These are phyloP conservation scores for Sordariomycetes sp. DNA, from an alignment of 2,329 filamentous ascomycete species.

Conservation along the genomic window DNA sequence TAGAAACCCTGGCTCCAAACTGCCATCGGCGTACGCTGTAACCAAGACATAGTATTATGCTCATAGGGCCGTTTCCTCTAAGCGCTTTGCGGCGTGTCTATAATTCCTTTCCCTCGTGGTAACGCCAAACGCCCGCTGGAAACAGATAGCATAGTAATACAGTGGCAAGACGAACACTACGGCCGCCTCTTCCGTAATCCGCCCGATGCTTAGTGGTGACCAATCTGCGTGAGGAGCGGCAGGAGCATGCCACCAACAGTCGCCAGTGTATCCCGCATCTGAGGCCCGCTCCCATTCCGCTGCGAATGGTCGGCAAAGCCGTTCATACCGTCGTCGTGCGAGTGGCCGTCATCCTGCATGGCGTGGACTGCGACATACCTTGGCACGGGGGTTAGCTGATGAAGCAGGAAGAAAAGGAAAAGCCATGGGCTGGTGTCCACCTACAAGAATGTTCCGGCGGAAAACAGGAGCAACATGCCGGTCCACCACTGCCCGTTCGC, in stretches of 20 bases:
- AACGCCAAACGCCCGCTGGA: neutral
- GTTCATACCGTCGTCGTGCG: conserved; percentile 32
- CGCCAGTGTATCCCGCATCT: conserved; percentile 58
- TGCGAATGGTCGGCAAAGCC: conserved; percentile 37
- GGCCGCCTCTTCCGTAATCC: too few relatives aligned
- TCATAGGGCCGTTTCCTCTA: neutral
- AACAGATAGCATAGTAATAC: neutral
- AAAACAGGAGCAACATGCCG: conserved; percentile 88
- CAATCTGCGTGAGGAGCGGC: conserved; percentile 67
- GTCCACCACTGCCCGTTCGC: conserved; percentile 74
- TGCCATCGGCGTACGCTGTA: neutral
- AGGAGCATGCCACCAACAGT: conserved; percentile 69
- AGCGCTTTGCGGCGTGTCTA: neutral
- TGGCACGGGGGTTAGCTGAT: neutral
- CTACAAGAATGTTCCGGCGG: conserved; percentile 89
- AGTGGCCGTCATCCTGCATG: conserved; percentile 67
- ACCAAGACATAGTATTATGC: neutral
- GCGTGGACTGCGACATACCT: conserved; percentile 98
- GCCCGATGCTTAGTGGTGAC: conserved; percentile 40
- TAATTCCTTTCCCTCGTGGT: neutral
- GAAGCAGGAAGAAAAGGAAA: neutral
- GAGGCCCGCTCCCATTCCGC: conserved; percentile 42
- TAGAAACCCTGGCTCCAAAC: too few relatives aligned
- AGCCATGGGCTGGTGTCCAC: conserved; percentile 24
- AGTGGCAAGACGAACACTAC: neutral